Evolutionary conservation across 495 filamentous ascomycete genomes (phyloP).

Genomic region (Rostrohypoxylon terebratum): DNA sequence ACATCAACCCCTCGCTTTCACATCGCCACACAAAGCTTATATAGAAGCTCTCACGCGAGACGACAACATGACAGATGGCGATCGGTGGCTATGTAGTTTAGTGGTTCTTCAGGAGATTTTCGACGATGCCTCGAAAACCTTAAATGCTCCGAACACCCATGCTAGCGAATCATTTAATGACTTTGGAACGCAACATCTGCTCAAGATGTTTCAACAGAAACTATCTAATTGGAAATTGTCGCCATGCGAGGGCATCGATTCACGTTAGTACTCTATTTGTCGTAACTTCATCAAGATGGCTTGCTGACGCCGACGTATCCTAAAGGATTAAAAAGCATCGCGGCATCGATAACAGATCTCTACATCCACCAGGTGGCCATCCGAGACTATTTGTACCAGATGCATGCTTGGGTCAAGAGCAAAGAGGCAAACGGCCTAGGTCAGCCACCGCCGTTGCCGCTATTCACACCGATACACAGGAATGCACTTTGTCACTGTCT

Average conservation of each 20-base stretch:
- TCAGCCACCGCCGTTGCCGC: background rate
- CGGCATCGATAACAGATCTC: constrained; percentile 30
- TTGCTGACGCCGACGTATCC: constrained; percentile 3
- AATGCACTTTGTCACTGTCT: constrained; percentile 37
- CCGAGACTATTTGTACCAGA: constrained; percentile 15
- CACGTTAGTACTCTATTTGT: constrained; percentile 13
- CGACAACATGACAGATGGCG: background rate
- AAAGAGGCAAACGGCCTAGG: constrained; percentile 3
- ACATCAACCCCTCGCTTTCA: constrained; percentile 31
- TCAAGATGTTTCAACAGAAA: constrained; percentile 31
- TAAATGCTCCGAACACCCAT: constrained; percentile 12
- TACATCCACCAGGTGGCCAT: constrained; percentile 41
- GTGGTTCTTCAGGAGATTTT: constrained; percentile 37
- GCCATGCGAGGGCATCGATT: constrained; percentile 17
- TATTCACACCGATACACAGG: constrained; percentile 22
- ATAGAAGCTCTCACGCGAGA: constrained; percentile 24
- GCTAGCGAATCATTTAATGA: constrained; percentile 35
- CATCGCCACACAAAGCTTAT: constrained; percentile 18
- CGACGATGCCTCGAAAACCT: constrained; percentile 37
- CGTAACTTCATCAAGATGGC: background rate
- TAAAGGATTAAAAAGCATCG: constrained; percentile 21
- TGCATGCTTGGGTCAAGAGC: constrained; percentile 6
- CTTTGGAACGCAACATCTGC: constrained; percentile 37
- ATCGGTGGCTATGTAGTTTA: constrained; percentile 37
- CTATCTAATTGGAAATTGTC: constrained; percentile 35